Evolutionary conservation across 2,329 filamentous ascomycete genomes (phyloP), one percentile per base, ranked within the genome.

Genomic region (Botrytis galanthina): DNA sequence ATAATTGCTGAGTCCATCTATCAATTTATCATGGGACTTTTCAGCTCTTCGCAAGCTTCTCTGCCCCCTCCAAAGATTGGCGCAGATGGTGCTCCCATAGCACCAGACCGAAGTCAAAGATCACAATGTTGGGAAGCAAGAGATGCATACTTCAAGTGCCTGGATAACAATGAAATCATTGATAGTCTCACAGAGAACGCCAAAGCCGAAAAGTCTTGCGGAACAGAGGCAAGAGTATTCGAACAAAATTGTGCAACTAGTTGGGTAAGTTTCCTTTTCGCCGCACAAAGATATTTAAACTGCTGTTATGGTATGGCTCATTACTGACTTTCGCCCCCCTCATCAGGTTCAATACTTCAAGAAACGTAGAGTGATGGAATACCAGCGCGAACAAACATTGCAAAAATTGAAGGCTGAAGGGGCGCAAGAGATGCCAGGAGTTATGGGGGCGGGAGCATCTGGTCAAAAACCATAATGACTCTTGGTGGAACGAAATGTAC

Each of bases 311-410:
- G 35, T 32, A 44, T 57, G 48, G 9, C 12, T 42, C 70, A 22
- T 67, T 10, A 69, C 67, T 74, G 76, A 76, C 78, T 75, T 76
- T 57, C n/a, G 42, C 44, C 54, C 22, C n/a, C 48, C 12, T 71
- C 60, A 26, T 57, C 29, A 96, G 93, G 93, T 98, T 75, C 94
- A 94, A 84, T 98, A 99, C 83, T 99, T 99, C 84, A 98, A 98
- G 86, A 95, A 98, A 84, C 92, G 95, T 84, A 88, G 96, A 79
- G 93, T 98, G 51, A 95, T 97, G 84, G 96, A 99, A 78, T 88
- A 93, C 80, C 93, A 97, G 79, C 94, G 95, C 83, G 91, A 93
- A 80, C 86, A 91, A 83, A 92, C 93, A 39, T 85, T 97, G 76
- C 91, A 92, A 79, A 89, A 90, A 81, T 88, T 97, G 78, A 87